Conservation (phyloP, 495 filamentous ascomycete species). For the Neurospora africana region DNA sequence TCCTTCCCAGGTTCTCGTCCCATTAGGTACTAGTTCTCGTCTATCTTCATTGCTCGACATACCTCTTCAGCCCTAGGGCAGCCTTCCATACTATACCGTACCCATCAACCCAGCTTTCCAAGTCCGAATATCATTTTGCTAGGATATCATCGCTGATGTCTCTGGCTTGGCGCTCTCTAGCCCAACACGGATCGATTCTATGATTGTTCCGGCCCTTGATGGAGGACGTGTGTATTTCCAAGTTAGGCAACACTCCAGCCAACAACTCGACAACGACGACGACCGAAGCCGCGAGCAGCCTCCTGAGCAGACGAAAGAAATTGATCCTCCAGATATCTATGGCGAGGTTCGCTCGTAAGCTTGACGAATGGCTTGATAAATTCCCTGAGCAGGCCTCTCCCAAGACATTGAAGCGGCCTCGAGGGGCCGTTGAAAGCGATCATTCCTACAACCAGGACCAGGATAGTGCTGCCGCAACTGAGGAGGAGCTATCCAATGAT, state of each 20-base stretch:
- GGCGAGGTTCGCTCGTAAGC: constrained; percentile 12
- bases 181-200: constrained; percentile 14
- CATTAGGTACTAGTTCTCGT: background rate
- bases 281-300: constrained; percentile 6
- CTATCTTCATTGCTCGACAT: background rate
- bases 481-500: background rate
- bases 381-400: background rate
- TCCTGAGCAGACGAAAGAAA: constrained; percentile 19
- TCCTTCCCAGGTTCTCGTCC: background rate
- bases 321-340: constrained; percentile 22
- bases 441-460: background rate
- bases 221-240: constrained; percentile 12
- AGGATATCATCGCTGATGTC: constrained; percentile 14
- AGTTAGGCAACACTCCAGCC: constrained; percentile 16
- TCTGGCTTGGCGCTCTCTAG: constrained; percentile 16
- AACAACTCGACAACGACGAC: background rate
- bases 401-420: constrained; percentile 5
- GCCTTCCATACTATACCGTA: background rate
- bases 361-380: constrained; percentile 20
- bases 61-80: background rate
- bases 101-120: background rate
- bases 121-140: background rate
- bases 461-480: background rate
- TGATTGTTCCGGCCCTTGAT: constrained; percentile 14
- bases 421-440: constrained; percentile 4